Base-by-base conservation (phyloP, 1,139 yeast species). In the Candida sp. region DNA sequence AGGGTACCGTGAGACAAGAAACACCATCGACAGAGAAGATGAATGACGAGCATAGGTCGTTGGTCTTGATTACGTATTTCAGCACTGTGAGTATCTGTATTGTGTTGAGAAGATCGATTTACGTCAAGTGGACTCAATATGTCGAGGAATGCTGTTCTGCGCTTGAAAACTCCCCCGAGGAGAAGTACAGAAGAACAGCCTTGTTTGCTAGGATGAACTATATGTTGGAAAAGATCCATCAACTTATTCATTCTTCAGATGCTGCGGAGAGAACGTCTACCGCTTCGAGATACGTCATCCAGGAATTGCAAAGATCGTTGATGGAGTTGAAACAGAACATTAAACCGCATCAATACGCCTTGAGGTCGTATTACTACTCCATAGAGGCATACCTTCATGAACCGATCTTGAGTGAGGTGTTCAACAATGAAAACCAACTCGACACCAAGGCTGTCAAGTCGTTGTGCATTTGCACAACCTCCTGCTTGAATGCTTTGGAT, bases 351-450 rank as follows among this genome's bases (percentile, higher is more conserved):
- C 75, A 80, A 49, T 75, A 75, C 55, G 69, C 76, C 7, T 63
- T 77, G 37, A 63, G 79, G 61, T 75, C 87, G 0, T 86, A 79
- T 65, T 80, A 76, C 57, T 81, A 81, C 57, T 81, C 94, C 0
- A 85, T 88, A 11, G 90, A 88, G 58, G 93, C 94, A 0, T 88
- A 84, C 62, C 69, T 90, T 22, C 88, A 88, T 65, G 96, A 86
- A 62, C 84, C 84, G 4, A 76, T 72, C 38, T 63, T 81, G 49
- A 79, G 74, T 53, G 72, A 66, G 49, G 67, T 65, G 35, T 66
- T 61, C 30, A 42, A 58, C 44, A 50, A 42, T 17, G 56, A 54
- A 2, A 17, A 46, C n/a, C 66, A 68, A 23, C 61, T 75, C 44
- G 62, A 63, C 32, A 59, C 64, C 5, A 57, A 58, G 12, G 63